These are phyloP conservation scores for Fusarium odoratissimum DNA, from an alignment of 2,329 filamentous ascomycete genomes.

Conservation along the genomic window DNA sequence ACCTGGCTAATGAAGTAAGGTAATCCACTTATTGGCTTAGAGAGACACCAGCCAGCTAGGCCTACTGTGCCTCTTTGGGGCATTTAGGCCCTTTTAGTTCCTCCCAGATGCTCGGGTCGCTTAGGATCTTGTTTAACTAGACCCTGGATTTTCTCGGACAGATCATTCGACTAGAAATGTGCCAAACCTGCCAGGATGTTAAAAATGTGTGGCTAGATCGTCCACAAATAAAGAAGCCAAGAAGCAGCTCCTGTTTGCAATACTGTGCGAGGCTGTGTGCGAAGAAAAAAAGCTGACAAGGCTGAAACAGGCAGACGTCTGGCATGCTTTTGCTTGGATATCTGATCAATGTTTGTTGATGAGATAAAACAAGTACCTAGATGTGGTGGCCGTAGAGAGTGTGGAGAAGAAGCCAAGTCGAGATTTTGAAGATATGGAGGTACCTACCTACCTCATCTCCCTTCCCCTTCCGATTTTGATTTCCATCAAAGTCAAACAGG, in stretches of 20 bases:
- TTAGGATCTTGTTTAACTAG: slow-evolving; percentile 52
- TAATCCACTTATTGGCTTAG: slow-evolving; percentile 36
- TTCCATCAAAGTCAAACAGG: background rate
- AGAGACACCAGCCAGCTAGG: slow-evolving; percentile 43
- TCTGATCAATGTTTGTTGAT: background rate
- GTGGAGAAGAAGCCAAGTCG: background rate
- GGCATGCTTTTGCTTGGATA: background rate
- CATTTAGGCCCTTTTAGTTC: slow-evolving; percentile 53
- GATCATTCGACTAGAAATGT: slow-evolving; percentile 43
- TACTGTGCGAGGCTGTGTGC: slow-evolving; percentile 6
- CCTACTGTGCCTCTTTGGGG: slow-evolving; percentile 49
- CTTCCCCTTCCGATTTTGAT: background rate
- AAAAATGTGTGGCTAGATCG: slow-evolving; percentile 28
- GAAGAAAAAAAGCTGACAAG: background rate
- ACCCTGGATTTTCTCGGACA: slow-evolving; percentile 46
- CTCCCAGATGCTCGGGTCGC: slow-evolving; percentile 54
- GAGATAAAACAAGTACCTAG: background rate
- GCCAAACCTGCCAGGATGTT: slow-evolving; percentile 40
- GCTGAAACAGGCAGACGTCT: slow-evolving; percentile 1
- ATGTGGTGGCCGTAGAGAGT: background rate
- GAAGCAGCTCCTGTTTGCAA: slow-evolving; percentile 23
- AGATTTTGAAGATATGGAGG: background rate
- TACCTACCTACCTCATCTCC: background rate
- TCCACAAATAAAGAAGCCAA: slow-evolving; percentile 24
- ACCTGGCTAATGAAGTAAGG: slow-evolving; percentile 35